Conservation (phyloP, 2,329 filamentous ascomycete species). For the Pseudopyrenochaeta lycopersici region DNA sequence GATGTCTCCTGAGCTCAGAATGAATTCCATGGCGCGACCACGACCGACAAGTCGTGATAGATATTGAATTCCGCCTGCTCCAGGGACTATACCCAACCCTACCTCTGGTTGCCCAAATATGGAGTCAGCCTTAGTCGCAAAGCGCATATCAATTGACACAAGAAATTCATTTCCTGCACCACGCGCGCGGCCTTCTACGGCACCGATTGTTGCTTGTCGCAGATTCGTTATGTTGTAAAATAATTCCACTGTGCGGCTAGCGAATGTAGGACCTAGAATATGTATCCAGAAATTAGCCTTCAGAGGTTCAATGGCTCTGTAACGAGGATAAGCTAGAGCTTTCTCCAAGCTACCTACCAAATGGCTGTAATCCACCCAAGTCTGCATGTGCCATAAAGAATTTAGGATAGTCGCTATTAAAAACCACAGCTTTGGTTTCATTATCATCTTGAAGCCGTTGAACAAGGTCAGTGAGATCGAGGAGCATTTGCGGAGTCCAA, state of each 20-base stretch:
- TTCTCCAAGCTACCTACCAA: background rate
- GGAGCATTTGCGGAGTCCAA: constrained; percentile 2
- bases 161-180: constrained; percentile 10
- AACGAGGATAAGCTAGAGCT: background rate
- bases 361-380: constrained; percentile 2
- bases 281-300: background rate
- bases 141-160: constrained; percentile 9
- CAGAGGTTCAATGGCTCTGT: no score
- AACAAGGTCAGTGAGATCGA: constrained; percentile 6
- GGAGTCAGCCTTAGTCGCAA: constrained; percentile 5
- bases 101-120: constrained; percentile 10
- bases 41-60: constrained; percentile 4
- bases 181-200: constrained; percentile 6
- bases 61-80: constrained; percentile 8
- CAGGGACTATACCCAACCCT: constrained; percentile 4
- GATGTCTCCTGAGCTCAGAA: constrained; percentile 6
- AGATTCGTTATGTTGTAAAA: constrained; percentile 8
- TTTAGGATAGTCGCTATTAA: constrained; percentile 5
- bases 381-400: constrained; percentile 10
- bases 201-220: constrained; percentile 7
- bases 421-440: constrained; percentile 5
- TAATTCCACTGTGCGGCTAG: constrained; percentile 2
- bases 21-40: constrained; percentile 8
- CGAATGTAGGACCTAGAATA: constrained; percentile 1
- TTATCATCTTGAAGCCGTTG: constrained; percentile 2